Base-by-base conservation (phyloP, 352 stramenopile genomes). In the Phytopythium aichiense region DNA sequence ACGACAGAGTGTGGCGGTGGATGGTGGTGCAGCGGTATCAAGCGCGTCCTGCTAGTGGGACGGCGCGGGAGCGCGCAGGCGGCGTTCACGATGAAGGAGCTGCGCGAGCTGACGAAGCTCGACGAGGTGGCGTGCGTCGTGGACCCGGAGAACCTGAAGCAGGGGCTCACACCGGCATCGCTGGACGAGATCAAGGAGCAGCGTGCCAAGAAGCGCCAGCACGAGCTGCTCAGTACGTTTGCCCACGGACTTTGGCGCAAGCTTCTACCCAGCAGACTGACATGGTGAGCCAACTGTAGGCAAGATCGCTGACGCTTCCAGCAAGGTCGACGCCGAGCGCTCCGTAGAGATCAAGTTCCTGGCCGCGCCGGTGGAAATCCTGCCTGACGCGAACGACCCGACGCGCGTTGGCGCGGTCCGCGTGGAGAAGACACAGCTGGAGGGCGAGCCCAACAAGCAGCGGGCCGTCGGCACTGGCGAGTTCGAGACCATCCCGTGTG, bases 21-120 rank as follows among this genome's bases (percentile, higher is more conserved):
- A 8, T 38, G 33, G 35, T 48, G 42, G 37, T 12, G 25, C 43
- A 92, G 82, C 42, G 69, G 74, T n/a, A 77, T 88, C 52, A 90
- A 90, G 60, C 87, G 84, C 28, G 93, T 99, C 20, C 88, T 84
- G 37, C 73, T 99, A 4, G 66, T 99, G 1, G 96, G 96, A 20
- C 89, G 97, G 66, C 79, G 97, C 31, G 97, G 97, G n/a, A 92
- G 88, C 63, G 84, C 96, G 8, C 97, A 99, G 78, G 94, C 90
- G 22, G 92, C 97, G 22, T 99, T 99, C 73, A 99, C 96, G 33
- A 99, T 99, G 69, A 99, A 99, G 64, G 95, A 98, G 65, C 68
- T 98, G 28, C 81, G 93, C 25, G 93, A 98, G 62, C 66, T 98
- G 63, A 96, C 87, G 22, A 92, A 91, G 54, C 66, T 97, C 37